phyloP scores from a whole-genome alignment of 768 basidiomycete genomes.

The Strobilomyces dryophilus region DNA sequence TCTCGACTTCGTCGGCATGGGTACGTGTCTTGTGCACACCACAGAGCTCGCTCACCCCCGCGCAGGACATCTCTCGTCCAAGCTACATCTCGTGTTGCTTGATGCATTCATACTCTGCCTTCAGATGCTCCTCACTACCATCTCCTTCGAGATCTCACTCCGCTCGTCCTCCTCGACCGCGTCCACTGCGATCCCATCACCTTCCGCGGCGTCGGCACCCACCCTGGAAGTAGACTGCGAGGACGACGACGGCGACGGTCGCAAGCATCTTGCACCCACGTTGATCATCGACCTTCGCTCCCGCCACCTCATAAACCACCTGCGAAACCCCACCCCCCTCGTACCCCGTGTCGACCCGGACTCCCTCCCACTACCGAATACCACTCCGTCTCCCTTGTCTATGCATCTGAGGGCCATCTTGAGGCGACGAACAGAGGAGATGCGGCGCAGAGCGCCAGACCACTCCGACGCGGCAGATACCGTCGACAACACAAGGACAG shows the following conservation, averaged over 20 bases:
- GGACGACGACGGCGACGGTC: slow-evolving; percentile 7
- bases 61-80: slow-evolving; percentile 59
- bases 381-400: slow-evolving; percentile 51
- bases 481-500: slow-evolving; percentile 33
- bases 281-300: slow-evolving; percentile 66
- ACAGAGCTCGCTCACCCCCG: slow-evolving; percentile 6
- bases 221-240: slow-evolving; percentile 22
- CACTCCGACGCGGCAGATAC: slow-evolving; percentile 19
- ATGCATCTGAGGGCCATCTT: slow-evolving; percentile 47
- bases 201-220: slow-evolving; percentile 24
- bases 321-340: slow-evolving; percentile 51
- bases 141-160: slow-evolving; percentile 60
- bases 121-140: slow-evolving; percentile 61
- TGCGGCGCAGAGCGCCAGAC: slow-evolving; percentile 32
- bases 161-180: slow-evolving; percentile 42
- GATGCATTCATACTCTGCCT: slow-evolving; percentile 65
- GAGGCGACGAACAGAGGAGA: slow-evolving; percentile 41
- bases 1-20: slow-evolving; percentile 76
- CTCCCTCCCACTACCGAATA: slow-evolving; percentile 57
- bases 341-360: slow-evolving; percentile 26
- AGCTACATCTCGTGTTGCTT: slow-evolving; percentile 57
- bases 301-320: slow-evolving; percentile 47
- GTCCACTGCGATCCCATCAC: slow-evolving; percentile 26
- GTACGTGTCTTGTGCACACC: slow-evolving; percentile 38
- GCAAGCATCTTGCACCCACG: slow-evolving; percentile 29